These are phyloP conservation scores for Boletus sp. DNA, from an alignment of 768 basidiomycete species.

Conservation along the genomic window DNA sequence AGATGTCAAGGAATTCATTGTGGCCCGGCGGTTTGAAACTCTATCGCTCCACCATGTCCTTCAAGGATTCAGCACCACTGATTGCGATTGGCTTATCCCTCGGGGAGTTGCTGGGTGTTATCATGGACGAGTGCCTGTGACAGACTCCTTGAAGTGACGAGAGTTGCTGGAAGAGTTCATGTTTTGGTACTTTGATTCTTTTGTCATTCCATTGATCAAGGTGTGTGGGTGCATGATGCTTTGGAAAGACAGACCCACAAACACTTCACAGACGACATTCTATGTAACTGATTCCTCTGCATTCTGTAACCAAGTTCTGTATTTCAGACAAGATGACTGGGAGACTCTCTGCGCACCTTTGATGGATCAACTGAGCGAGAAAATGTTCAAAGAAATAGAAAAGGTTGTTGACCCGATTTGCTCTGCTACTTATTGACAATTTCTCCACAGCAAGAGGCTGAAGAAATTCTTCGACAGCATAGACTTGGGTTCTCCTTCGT, in stretches of 20 bases:
- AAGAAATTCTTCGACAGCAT: constrained; percentile 66
- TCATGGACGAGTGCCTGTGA: constrained; percentile 53
- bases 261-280: constrained; percentile 70
- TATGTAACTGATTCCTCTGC: constrained; percentile 92
- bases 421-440: background rate
- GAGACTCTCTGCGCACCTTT: constrained; percentile 74
- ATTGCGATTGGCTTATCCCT: constrained; percentile 78
- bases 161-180: constrained; percentile 85
- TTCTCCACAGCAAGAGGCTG: constrained; percentile 53
- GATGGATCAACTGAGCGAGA: constrained; percentile 65
- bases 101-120: constrained; percentile 33
- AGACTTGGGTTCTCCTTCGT: constrained; percentile 83
- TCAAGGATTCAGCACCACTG: constrained; percentile 71
- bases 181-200: constrained; percentile 93
- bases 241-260: background rate
- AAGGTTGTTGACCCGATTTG: constrained; percentile 42
- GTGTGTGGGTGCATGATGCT: constrained; percentile 39
- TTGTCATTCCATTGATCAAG: constrained; percentile 74
- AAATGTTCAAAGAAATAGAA: constrained; percentile 69
- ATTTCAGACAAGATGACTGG: constrained; percentile 97
- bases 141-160: constrained; percentile 73
- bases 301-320: constrained; percentile 78
- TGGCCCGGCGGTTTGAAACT: constrained; percentile 77
- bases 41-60: constrained; percentile 72
- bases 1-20: constrained; percentile 79